Base-by-base conservation (phyloP, 345 rosid genomes). In the Melastoma malabathricum region DNA sequence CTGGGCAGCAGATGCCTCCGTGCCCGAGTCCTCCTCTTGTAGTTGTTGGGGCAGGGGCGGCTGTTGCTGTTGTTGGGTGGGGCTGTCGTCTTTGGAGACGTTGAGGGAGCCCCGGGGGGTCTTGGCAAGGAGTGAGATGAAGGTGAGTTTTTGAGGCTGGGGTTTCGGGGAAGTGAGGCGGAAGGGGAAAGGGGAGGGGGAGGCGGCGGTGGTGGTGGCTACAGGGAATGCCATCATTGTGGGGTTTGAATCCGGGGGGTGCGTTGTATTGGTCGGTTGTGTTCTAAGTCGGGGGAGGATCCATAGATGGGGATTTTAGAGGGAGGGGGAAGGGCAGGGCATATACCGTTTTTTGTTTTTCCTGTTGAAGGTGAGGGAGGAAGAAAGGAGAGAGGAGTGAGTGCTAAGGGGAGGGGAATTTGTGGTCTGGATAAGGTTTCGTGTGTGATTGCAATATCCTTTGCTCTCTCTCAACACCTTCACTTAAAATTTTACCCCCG, bases 41-140 rank as follows among this genome's bases (percentile, higher is more conserved):
- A 59, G 65, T 43, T 58, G 59, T 6, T 29, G n/a, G 15, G 59
- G 60, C 6, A 18, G 23, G 15, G 68, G 43, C 9, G 46, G 41
- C n/a, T 49, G 72, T 1, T 63, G 61, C 14, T 34, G 52, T 47
- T 48, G 43, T 0, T 84, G 59, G 7, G 63, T 59, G 29, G 75
- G 71, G 16, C 61, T 71, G 69, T 82, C 89, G 66, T 87, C 98
- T 68, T 76, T 71, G 19, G 96, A 86, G 18, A 90, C 80, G 55
- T 89, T 87, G 27, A 79, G 45, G 71, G 75, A 74, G 55, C 64
- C 3, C 25, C 20, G 41, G 44, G 64, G 67, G 47, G 47, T 27
- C 43, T 68, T 65, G 57, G 74, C 66, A 59, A 69, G 67, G 58
- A 63, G 77, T 73, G 86, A 80, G 57, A 79, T 72, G 68, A 81